A percentile compares a stretch with the other conserved stretches of the same genome.
phyloP scores from a whole-genome alignment of 2,329 filamentous ascomycete species.

The Thielaviopsis euricoi region DNA sequence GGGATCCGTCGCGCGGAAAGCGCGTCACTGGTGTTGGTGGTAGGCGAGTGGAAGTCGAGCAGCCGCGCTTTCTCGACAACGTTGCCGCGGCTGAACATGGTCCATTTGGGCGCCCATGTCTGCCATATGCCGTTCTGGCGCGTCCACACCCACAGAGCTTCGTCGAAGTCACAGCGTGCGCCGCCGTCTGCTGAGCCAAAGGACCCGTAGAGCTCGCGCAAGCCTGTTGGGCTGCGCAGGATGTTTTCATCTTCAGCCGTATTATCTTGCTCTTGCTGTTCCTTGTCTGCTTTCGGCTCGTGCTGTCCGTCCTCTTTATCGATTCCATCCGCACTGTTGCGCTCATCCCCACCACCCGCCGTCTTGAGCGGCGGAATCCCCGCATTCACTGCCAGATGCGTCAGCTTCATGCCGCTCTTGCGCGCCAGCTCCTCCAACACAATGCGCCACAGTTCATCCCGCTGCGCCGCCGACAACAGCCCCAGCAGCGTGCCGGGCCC shows the following conservation, averaged over 20 bases:
- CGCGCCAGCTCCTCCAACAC: conserved; percentile 32
- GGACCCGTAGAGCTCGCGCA: conserved; percentile 55
- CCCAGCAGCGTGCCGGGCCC: conserved; percentile 25
- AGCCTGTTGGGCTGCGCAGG: conserved; percentile 53
- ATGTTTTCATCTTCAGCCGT: conserved; percentile 38
- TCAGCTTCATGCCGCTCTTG: conserved; percentile 26
- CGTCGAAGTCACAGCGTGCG: conserved; percentile 35
- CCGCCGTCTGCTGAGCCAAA: conserved; percentile 41
- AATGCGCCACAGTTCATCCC: conserved; percentile 27
- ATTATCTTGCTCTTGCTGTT: conserved; percentile 1
- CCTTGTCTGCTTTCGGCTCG: too few relatives aligned
- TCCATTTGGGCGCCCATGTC: conserved; percentile 75
- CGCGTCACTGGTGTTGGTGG: background rate
- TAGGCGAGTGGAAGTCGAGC: conserved; percentile 29
- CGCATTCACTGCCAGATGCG: conserved; percentile 43
- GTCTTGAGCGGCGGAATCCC: conserved; percentile 34
- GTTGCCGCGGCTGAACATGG: conserved; percentile 90
- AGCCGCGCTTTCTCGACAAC: conserved; percentile 74
- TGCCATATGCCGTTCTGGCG: conserved; percentile 68
- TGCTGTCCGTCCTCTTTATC: background rate
- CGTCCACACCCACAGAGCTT: conserved; percentile 63
- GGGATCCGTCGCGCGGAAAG: background rate
- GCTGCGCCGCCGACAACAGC: conserved; percentile 14
- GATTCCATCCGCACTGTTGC: too few relatives aligned
- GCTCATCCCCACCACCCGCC: background rate